phyloP scores from a whole-genome alignment of 768 basidiomycete species.

The Cantharellus cinnabarinus region DNA sequence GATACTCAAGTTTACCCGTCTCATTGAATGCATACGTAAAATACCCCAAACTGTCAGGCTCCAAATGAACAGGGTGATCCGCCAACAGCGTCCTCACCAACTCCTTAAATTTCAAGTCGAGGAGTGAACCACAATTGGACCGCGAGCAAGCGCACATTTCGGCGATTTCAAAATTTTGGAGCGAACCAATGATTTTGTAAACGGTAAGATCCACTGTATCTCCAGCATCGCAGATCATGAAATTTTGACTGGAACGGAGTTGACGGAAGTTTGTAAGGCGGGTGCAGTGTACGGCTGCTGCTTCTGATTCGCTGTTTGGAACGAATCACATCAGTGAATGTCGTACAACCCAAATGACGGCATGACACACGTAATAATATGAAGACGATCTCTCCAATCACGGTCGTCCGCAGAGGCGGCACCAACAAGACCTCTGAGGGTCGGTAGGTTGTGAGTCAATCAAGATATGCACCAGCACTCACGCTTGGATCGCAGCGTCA shows the following conservation, averaged over 20 bases:
- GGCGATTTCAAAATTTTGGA: constrained; percentile 70
- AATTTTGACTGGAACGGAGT: constrained; percentile 60
- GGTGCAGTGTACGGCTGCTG: constrained; percentile 81
- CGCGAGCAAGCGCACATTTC: constrained; percentile 79
- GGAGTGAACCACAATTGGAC: constrained; percentile 67
- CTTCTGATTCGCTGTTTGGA: constrained; percentile 39
- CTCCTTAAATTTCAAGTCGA: constrained; percentile 70
- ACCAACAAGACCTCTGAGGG: constrained; percentile 38
- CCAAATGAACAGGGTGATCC: constrained; percentile 74
- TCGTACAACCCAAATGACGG: too few species aligned
- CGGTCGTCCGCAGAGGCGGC: constrained; percentile 47
- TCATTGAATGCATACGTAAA: constrained; percentile 74
- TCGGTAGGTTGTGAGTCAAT: background rate
- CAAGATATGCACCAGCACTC: background rate
- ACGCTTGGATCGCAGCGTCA: constrained; percentile 55
- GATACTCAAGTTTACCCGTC: constrained; percentile 65
- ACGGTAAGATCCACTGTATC: constrained; percentile 18
- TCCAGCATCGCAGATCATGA: constrained; percentile 83
- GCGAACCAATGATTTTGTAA: constrained; percentile 53
- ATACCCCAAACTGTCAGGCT: constrained; percentile 60
- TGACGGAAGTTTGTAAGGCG: constrained; percentile 63
- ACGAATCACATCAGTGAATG: constrained; percentile 31
- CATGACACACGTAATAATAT: constrained; percentile 46
- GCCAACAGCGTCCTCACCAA: constrained; percentile 55
- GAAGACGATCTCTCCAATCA: constrained; percentile 60